Evolutionary conservation across 2,329 filamentous ascomycete species (phyloP).

Genomic region (Mycogone perniciosa): DNA sequence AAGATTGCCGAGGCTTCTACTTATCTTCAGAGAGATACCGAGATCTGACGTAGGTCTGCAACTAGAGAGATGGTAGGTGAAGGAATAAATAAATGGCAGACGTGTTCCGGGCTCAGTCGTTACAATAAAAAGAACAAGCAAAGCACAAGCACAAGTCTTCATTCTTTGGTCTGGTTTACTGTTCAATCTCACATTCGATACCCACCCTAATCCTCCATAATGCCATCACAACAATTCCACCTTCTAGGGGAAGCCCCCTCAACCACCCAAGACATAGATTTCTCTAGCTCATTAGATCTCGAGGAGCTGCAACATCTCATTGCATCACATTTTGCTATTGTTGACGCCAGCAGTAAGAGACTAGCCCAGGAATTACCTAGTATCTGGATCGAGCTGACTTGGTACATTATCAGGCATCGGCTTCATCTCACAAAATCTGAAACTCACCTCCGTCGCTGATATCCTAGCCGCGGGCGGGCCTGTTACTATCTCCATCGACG

Average conservation of each 20-base stretch:
- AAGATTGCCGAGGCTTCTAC: too few relatives aligned
- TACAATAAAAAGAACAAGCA: too few relatives aligned
- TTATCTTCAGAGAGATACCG: too few relatives aligned
- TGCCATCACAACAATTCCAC: slow-evolving; percentile 35
- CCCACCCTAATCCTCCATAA: slow-evolving; percentile 12
- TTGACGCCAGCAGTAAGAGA: slow-evolving; percentile 32
- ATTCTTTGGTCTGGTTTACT: not conserved
- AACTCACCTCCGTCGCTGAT: slow-evolving; percentile 29
- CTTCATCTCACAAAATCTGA: slow-evolving; percentile 27
- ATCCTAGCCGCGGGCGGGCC: slow-evolving; percentile 27
- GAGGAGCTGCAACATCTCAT: slow-evolving; percentile 34
- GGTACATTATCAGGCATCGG: slow-evolving; percentile 27
- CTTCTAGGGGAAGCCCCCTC: slow-evolving; percentile 35
- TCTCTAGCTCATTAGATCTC: slow-evolving; percentile 28
- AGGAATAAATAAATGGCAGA: too few relatives aligned
- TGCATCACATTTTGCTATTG: slow-evolving; percentile 38
- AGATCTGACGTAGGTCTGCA: too few relatives aligned
- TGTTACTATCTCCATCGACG: slow-evolving; percentile 42
- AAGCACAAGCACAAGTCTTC: not conserved
- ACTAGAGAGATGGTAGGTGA: too few relatives aligned
- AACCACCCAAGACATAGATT: slow-evolving; percentile 30
- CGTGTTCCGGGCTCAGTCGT: too few relatives aligned
- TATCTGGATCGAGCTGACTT: not conserved
- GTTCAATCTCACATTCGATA: not conserved
- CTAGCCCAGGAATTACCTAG: too few relatives aligned